Percentiles rank a stretch among this genome's conserved stretches.
phyloP scores from a whole-genome alignment of 1,284 basidiomycete species.

The Agroathelia rolfsii region DNA sequence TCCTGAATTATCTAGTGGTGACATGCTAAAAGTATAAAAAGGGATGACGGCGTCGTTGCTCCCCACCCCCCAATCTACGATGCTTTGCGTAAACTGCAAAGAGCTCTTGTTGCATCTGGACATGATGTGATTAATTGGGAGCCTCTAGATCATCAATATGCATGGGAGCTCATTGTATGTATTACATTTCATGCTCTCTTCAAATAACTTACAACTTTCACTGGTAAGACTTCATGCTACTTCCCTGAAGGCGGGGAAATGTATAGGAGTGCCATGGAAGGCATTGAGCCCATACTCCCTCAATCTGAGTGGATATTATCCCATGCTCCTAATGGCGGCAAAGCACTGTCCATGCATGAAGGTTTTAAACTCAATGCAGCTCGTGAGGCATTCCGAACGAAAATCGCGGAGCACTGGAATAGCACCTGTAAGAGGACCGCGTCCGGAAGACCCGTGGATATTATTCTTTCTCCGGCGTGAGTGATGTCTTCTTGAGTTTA shows the following conservation, averaged over 20 bases:
- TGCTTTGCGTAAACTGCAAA: conserved; percentile 48
- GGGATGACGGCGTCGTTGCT: conserved; percentile 33
- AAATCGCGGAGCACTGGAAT: conserved; percentile 44
- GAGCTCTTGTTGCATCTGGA: conserved; percentile 52
- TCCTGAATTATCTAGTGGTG: too few species aligned
- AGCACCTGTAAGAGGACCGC: conserved; percentile 29
- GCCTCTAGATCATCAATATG: conserved; percentile 31
- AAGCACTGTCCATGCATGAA: too few species aligned
- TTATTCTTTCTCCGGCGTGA: conserved; percentile 48
- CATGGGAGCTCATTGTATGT: conserved; percentile 26
- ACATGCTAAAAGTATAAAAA: too few species aligned
- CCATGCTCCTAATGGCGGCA: too few species aligned
- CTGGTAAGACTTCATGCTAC: conserved; percentile 39
- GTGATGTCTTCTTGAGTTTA: too few species aligned
- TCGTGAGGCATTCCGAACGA: conserved; percentile 33
- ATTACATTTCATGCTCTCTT: background rate
- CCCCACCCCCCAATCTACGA: conserved; percentile 37
- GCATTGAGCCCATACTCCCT: conserved; percentile 29
- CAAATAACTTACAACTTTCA: conserved; percentile 9
- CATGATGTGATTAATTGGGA: conserved; percentile 44
- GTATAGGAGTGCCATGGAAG: conserved; percentile 26
- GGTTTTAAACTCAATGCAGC: too few species aligned
- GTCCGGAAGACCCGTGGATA: conserved; percentile 45
- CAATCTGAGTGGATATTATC: conserved; percentile 44
- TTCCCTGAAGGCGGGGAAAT: conserved; percentile 40